These are phyloP conservation scores for Ceratocystis colombiana DNA, from an alignment of 2,329 filamentous ascomycete genomes.

Conservation along the genomic window DNA sequence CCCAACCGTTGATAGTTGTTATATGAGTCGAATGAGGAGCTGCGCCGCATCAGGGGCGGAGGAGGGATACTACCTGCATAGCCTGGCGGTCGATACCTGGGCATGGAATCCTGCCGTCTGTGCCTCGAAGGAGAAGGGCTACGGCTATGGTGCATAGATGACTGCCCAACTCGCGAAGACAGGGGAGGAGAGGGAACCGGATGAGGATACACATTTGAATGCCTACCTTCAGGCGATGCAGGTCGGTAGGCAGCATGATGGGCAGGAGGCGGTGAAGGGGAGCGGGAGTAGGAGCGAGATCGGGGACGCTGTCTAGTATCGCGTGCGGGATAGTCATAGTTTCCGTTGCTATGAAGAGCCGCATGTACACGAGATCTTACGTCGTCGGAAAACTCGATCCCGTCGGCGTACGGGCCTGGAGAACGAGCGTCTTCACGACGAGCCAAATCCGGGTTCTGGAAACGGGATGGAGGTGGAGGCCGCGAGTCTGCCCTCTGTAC, in stretches of 20 bases:
- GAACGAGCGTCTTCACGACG: not conserved
- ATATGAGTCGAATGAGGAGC: constrained; percentile 22
- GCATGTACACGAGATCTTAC: not conserved
- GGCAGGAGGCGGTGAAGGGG: not conserved
- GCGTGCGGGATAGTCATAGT: not conserved
- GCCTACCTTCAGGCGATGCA: not conserved
- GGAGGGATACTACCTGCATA: not conserved
- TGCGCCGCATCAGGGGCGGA: constrained; percentile 13
- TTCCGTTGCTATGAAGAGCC: not conserved
- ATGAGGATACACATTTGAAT: not conserved
- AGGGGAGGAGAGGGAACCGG: not conserved
- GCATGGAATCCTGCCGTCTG: not conserved
- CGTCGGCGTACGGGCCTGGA: not conserved
- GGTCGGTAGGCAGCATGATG: not conserved
- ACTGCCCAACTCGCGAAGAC: not conserved
- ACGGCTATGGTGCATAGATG: not conserved
- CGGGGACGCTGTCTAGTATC: not conserved
- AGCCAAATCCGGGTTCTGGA: not conserved
- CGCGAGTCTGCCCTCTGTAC: not conserved
- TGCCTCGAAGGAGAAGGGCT: not conserved
- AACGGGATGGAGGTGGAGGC: not conserved
- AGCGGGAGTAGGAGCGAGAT: not conserved
- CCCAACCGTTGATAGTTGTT: constrained; percentile 15
- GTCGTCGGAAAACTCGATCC: not conserved
- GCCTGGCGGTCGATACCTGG: not conserved